phyloP scores from a whole-genome alignment of 352 stramenopile species.

The Aphanomyces cochlioides region DNA sequence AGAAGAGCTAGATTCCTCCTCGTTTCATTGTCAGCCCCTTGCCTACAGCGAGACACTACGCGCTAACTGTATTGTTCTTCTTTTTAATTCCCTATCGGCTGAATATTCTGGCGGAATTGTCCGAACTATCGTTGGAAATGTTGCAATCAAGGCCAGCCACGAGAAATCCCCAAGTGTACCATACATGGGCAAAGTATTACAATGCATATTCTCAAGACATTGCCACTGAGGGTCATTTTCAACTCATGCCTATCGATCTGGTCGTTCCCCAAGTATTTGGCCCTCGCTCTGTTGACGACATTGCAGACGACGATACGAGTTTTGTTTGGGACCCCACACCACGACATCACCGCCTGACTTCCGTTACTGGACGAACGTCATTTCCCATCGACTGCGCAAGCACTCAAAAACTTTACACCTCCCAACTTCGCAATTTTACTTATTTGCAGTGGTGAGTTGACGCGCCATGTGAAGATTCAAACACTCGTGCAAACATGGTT shows the following conservation, averaged over 20 bases:
- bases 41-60: slow-evolving; percentile 31
- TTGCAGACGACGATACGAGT: too few species aligned
- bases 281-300: too few species aligned
- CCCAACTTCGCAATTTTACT: slow-evolving; percentile 29
- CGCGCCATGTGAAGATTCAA: slow-evolving; percentile 37
- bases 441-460: slow-evolving; percentile 45
- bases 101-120: slow-evolving; percentile 42
- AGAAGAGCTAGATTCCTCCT: slow-evolving; percentile 32
- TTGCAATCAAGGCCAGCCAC: slow-evolving; percentile 36
- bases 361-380: slow-evolving; percentile 36
- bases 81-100: slow-evolving; percentile 41
- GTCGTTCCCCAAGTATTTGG: too few species aligned
- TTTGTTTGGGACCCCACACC: too few species aligned
- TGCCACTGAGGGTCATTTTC: too few species aligned
- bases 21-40: slow-evolving; percentile 39
- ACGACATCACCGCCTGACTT: too few species aligned
- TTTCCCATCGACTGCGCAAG: slow-evolving; percentile 35
- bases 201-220: too few species aligned
- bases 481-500: slow-evolving; percentile 42
- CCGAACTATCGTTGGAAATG: slow-evolving; percentile 37
- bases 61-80: slow-evolving; percentile 46
- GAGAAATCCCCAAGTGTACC: slow-evolving; percentile 35
- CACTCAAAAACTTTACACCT: slow-evolving; percentile 40
- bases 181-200: too few species aligned
- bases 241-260: too few species aligned